phyloP scores from a whole-genome alignment of 2,329 filamentous ascomycete species.

The Aspergillus sp. region DNA sequence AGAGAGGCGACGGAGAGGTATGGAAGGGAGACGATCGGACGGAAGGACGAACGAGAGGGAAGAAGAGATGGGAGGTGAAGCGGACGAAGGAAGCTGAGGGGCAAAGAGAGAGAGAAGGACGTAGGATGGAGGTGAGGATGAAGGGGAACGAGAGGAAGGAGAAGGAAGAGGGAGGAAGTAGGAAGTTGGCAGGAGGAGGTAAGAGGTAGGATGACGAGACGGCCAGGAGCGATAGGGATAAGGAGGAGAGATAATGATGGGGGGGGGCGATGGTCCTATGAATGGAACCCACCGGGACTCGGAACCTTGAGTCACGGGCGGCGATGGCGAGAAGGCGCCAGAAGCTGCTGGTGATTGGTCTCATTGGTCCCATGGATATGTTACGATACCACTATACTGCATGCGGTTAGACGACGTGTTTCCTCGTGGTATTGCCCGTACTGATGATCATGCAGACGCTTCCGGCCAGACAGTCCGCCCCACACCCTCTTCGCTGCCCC shows the following conservation, averaged over 20 bases:
- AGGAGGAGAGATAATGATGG: conserved; percentile 11
- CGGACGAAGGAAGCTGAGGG: conserved; percentile 12
- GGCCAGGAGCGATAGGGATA: conserved; percentile 13
- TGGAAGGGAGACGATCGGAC: conserved; percentile 7
- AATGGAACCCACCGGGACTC: conserved; percentile 16
- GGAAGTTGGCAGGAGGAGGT: conserved; percentile 9
- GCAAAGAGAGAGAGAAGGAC: conserved; percentile 13
- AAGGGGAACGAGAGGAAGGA: conserved; percentile 17
- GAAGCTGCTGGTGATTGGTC: conserved; percentile 14
- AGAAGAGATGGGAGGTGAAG: conserved; percentile 9
- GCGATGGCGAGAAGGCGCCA: conserved; percentile 16
- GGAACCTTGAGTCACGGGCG: conserved; percentile 16
- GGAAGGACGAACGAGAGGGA: conserved; percentile 16
- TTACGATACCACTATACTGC: background rate
- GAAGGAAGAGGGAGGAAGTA: conserved; percentile 18
- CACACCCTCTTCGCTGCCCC: conserved; percentile 9
- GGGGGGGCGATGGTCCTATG: conserved; percentile 8
- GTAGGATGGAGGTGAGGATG: conserved; percentile 16
- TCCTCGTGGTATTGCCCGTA: conserved; percentile 24
- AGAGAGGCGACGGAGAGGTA: conserved; percentile 7
- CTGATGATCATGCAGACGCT: conserved; percentile 11
- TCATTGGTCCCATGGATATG: conserved; percentile 5
- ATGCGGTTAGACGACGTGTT: conserved; percentile 2
- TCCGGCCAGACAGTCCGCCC: conserved; percentile 7
- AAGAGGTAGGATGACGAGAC: conserved; percentile 6